Base-by-base conservation (phyloP, 202 grass and related monocot genomes). In the Brachypodium distachyon region DNA sequence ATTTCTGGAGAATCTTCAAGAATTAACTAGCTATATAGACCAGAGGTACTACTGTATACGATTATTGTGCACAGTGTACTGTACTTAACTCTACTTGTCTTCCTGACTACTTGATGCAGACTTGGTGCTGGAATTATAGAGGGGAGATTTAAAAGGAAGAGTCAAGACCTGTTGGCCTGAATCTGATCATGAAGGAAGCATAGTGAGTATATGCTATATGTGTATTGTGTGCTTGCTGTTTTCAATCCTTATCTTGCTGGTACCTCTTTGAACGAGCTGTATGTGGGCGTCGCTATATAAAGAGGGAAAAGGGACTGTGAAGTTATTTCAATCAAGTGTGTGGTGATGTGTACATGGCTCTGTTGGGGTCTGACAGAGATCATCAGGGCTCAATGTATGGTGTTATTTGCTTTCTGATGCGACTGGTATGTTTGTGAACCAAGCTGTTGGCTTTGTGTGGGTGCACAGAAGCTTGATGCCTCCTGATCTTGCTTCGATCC, bases 121-220 rank as follows among this genome's bases (percentile, higher is more conserved):
- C 73, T 38, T 94, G 82, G 91, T 94, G 61, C 83, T 94, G 61
- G 91, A 90, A 83, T 73, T 94, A 53, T 94, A 94, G 72, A 53
- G 46, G 23, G 14, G 29, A n/a, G 38, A 62, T n/a, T n/a, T n/a
- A 34, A 21, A 26, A 61, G 59, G 38, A 72, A 4, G 72, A 59
- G 61, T 27, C 70, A 81, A 16, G 16, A 76, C 56, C 70, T 77
- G 53, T 47, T 73, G 81, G 58, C 29, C 61, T 43, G 41, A 31
- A 47, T 6, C 25, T 17, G 57, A 39, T 77, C 51, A 53, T 12
- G 50, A 47, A 22, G 47, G 48, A 81, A 77, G 28, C 65, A 73
- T 67, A 73, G 76, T 81, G 81, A 88, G 54, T 81, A 52, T 77
- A 53, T 74, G 12, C 17, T 67, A 65, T 74, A 72, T 64, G 49